Percentiles rank a stretch among this genome's conserved stretches.
Evolutionary conservation across 106 monocot genomes (phyloP).

Genomic region (Acanthochlamys bracteata): DNA sequence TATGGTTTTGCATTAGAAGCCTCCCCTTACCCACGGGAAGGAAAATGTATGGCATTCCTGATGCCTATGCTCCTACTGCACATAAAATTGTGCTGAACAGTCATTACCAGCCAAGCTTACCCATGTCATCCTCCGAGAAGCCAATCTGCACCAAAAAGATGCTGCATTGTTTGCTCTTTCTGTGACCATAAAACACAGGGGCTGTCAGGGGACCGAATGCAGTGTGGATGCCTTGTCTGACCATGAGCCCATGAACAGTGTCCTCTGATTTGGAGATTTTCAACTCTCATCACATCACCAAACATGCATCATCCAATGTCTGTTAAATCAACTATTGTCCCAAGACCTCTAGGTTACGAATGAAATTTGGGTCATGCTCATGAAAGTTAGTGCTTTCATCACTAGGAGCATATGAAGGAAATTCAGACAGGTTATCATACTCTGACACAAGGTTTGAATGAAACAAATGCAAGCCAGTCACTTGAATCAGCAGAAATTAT

Average conservation of each 20-base stretch:
- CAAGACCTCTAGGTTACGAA: slow-evolving; percentile 34
- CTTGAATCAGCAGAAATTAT: neutral
- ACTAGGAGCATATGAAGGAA: neutral
- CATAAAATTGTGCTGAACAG: slow-evolving; percentile 7
- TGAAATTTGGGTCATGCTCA: slow-evolving; percentile 46
- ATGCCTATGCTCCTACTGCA: slow-evolving; percentile 10
- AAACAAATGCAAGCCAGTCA: slow-evolving; percentile 5
- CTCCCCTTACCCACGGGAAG: slow-evolving; percentile 10
- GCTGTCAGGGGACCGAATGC: neutral
- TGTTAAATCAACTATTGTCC: slow-evolving; percentile 26
- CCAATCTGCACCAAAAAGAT: neutral
- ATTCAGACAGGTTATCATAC: slow-evolving; percentile 9
- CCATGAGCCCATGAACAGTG: neutral
- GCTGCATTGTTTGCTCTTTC: neutral
- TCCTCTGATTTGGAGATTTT: neutral
- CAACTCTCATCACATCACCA: no score
- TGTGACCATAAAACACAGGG: neutral
- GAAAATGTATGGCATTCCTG: slow-evolving; percentile 12
- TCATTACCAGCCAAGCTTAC: neutral
- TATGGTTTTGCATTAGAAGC: slow-evolving; percentile 12
- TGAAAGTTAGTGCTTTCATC: slow-evolving; percentile 14
- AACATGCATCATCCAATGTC: slow-evolving; percentile 51
- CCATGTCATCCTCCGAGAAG: neutral
- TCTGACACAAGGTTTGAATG: neutral
- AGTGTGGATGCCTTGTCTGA: neutral